Conservation (phyloP, 352 stramenopile genomes). For the Globisporangium mamillatum region DNA sequence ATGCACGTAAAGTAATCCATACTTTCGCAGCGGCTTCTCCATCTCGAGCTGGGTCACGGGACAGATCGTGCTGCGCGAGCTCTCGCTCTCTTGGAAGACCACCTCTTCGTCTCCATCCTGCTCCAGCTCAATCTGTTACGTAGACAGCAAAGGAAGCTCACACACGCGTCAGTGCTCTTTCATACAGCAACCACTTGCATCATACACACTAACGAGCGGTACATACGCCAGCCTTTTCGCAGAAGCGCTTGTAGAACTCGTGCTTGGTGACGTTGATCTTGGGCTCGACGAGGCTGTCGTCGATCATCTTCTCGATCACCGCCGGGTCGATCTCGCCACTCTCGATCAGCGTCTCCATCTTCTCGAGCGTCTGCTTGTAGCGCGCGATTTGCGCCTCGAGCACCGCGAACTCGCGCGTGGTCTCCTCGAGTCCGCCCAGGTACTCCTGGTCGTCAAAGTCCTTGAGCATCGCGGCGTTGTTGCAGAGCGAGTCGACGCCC, state of each 20-base stretch:
- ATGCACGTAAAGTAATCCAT: slow-evolving; percentile 6
- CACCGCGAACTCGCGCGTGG: slow-evolving; percentile 65
- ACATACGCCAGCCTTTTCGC: slow-evolving; percentile 60
- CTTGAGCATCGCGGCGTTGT: slow-evolving; percentile 64
- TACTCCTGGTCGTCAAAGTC: slow-evolving; percentile 58
- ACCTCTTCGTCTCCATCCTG: slow-evolving; percentile 74
- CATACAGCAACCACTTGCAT: not conserved
- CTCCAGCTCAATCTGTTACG: slow-evolving; percentile 63
- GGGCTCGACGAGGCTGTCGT: slow-evolving; percentile 45
- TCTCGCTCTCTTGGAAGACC: slow-evolving; percentile 80
- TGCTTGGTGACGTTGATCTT: slow-evolving; percentile 59
- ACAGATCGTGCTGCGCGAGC: slow-evolving; percentile 64
- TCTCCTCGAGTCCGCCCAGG: slow-evolving; percentile 52
- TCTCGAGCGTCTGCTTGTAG: slow-evolving; percentile 74
- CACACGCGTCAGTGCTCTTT: not conserved
- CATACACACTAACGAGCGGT: slow-evolving; percentile 1
- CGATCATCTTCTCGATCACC: slow-evolving; percentile 65
- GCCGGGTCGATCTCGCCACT: slow-evolving; percentile 40
- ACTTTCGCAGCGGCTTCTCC: slow-evolving; percentile 76
- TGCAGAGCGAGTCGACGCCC: slow-evolving; percentile 60
- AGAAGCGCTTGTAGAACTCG: slow-evolving; percentile 81
- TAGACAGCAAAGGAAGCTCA: not conserved
- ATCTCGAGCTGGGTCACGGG: slow-evolving; percentile 84
- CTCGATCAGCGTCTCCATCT: slow-evolving; percentile 52
- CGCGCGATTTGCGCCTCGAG: slow-evolving; percentile 57